Evolutionary conservation across 441 rosid species (phyloP).

Genomic region (Populus hybrid): DNA sequence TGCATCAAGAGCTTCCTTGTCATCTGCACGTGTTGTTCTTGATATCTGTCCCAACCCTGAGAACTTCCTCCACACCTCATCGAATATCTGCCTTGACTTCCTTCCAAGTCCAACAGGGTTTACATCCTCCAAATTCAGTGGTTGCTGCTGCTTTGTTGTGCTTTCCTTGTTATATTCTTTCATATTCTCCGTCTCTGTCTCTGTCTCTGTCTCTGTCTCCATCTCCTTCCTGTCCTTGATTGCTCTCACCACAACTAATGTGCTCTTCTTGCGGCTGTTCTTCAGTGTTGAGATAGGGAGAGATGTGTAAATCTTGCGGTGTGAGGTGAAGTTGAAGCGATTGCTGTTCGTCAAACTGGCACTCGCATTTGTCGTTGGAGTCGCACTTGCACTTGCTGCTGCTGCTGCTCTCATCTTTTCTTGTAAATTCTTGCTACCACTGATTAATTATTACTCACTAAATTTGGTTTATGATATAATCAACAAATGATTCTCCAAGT

Average conservation of each 20-base stretch:
- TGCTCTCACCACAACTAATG: slow-evolving; percentile 4
- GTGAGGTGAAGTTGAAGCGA: slow-evolving; percentile 2
- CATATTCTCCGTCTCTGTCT: neutral
- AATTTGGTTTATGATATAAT: too few species aligned
- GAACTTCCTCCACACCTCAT: slow-evolving; percentile 95
- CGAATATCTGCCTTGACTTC: slow-evolving; percentile 83
- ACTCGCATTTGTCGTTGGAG: slow-evolving; percentile 4
- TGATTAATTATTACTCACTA: too few species aligned
- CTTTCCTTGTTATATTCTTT: slow-evolving; percentile 2
- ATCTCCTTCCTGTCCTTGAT: neutral
- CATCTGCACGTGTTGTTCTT: slow-evolving; percentile 70
- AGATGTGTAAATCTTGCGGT: neutral
- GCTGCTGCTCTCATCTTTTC: slow-evolving; percentile 5
- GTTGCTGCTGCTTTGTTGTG: slow-evolving; percentile 21
- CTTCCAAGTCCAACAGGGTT: slow-evolving; percentile 91
- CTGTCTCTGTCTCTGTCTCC: neutral
- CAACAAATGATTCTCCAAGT: too few species aligned
- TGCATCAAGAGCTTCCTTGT: slow-evolving; percentile 59
- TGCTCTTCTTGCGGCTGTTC: neutral
- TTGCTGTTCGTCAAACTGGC: slow-evolving; percentile 8
- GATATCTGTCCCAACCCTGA: slow-evolving; percentile 95
- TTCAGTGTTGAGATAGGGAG: neutral
- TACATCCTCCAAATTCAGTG: slow-evolving; percentile 70
- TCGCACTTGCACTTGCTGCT: neutral
- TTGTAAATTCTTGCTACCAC: neutral